Conservation (phyloP, 177 flowering plant genomes). For the Vitis hybrid region DNA sequence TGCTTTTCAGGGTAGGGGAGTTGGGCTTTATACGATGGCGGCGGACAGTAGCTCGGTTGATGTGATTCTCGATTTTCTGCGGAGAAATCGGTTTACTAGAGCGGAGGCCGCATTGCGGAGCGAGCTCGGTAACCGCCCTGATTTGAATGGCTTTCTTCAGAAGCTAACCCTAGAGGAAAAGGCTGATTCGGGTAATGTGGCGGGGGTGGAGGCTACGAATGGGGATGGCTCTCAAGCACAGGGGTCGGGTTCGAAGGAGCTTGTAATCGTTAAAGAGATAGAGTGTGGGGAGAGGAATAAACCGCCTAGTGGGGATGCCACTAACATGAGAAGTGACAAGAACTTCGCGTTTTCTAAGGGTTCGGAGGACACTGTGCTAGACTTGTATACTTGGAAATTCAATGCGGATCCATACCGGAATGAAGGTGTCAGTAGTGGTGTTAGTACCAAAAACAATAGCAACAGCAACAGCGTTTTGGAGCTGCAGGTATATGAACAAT, state of each 20-base stretch:
- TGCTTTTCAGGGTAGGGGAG: too few relatives aligned
- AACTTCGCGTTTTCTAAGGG: slow-evolving; percentile 39
- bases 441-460: too few relatives aligned
- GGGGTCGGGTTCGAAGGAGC: slow-evolving; percentile 47
- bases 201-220: slow-evolving; percentile 31
- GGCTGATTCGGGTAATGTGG: slow-evolving; percentile 19
- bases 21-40: slow-evolving; percentile 4
- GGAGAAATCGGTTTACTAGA: slow-evolving; percentile 47
- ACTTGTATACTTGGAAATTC: slow-evolving; percentile 57
- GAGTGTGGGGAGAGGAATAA: slow-evolving; percentile 53
- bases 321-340: slow-evolving; percentile 28
- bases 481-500: slow-evolving; percentile 31
- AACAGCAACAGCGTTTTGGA: slow-evolving; percentile 23
- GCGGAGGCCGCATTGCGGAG: slow-evolving; percentile 73
- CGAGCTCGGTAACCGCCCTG: slow-evolving; percentile 48
- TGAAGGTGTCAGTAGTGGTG: slow-evolving; percentile 21
- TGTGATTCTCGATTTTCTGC: slow-evolving; percentile 51
- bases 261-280: slow-evolving; percentile 76
- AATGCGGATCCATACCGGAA: slow-evolving; percentile 25
- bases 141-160: slow-evolving; percentile 48
- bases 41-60: slow-evolving; percentile 40
- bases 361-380: slow-evolving; percentile 48
- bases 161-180: slow-evolving; percentile 41
- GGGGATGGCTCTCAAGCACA: slow-evolving; percentile 20
- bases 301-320: slow-evolving; percentile 24